Evolutionary conservation across 2,329 filamentous ascomycete species (phyloP).

Genomic region (Cytospora piceicola): DNA sequence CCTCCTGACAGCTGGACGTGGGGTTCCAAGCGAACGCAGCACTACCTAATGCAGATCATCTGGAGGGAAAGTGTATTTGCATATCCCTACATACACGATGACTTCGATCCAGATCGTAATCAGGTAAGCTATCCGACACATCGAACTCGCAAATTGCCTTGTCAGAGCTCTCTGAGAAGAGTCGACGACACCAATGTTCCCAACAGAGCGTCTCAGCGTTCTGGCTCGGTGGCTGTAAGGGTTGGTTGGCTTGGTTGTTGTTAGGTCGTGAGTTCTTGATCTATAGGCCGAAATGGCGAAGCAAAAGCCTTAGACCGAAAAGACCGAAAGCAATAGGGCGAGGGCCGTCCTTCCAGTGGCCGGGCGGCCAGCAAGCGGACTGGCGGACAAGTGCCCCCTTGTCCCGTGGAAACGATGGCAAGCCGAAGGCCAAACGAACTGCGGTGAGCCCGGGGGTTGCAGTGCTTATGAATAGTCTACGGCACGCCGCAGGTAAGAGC

Average conservation of each 20-base stretch:
- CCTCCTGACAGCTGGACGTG: not conserved
- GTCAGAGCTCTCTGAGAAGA: not conserved
- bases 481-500: conserved; percentile 11
- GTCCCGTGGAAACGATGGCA: not conserved
- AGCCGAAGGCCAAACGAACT: not conserved
- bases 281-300: too few relatives aligned
- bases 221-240: too few relatives aligned
- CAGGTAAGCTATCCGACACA: not conserved
- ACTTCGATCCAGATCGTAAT: not conserved
- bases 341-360: too few relatives aligned
- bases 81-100: not conserved
- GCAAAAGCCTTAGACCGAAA: too few relatives aligned
- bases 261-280: too few relatives aligned
- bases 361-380: not conserved
- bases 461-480: conserved; percentile 2
- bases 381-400: not conserved
- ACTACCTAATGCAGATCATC: not conserved
- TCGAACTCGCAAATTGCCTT: not conserved
- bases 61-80: not conserved
- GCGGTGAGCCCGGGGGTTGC: conserved; percentile 3
- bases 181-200: not conserved
- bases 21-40: not conserved
- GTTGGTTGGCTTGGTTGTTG: too few relatives aligned
- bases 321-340: too few relatives aligned
- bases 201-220: not conserved